Conservation (phyloP, 1,284 basidiomycete species). For the Rhodotorula sp. region DNA sequence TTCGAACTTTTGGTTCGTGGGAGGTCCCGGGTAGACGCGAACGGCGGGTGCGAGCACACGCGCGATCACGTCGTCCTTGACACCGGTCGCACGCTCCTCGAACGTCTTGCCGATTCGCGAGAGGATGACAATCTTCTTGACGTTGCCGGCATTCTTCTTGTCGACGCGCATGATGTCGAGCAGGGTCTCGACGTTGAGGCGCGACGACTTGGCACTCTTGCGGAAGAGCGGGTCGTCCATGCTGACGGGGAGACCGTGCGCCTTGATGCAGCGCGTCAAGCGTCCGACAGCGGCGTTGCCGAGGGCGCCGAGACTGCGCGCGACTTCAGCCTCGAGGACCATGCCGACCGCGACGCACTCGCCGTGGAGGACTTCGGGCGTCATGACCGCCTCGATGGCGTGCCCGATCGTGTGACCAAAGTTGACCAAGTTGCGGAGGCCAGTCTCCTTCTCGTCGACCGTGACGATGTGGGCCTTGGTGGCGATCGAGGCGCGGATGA, state of each 20-base stretch:
- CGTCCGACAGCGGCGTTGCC: conserved; percentile 85
- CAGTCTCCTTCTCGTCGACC: conserved; percentile 89
- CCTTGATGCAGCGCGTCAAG: conserved; percentile 74
- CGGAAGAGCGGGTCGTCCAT: conserved; percentile 72
- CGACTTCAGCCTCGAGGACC: conserved; percentile 88
- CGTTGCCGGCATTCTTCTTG: conserved; percentile 89
- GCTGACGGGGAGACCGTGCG: conserved; percentile 80
- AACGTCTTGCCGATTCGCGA: conserved; percentile 86
- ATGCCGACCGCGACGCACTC: conserved; percentile 91
- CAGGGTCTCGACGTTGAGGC: conserved; percentile 73
- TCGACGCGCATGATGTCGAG: conserved; percentile 90
- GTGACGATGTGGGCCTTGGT: conserved; percentile 95
- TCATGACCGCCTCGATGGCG: conserved; percentile 89
- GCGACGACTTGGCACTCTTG: conserved; percentile 62
- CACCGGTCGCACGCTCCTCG: conserved; percentile 85
- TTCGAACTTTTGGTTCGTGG: conserved; percentile 63
- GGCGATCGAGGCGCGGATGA: conserved; percentile 45
- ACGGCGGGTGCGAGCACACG: conserved; percentile 76
- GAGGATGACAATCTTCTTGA: conserved; percentile 92
- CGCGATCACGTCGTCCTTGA: conserved; percentile 74
- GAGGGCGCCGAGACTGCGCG: conserved; percentile 79
- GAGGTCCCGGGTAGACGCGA: conserved; percentile 66
- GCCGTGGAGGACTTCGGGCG: conserved; percentile 85
- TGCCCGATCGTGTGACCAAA: conserved; percentile 96
- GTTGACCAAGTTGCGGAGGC: conserved; percentile 93